phyloP scores from a whole-genome alignment of 2,329 filamentous ascomycete species.

The Tolypocladium pustulatum region DNA sequence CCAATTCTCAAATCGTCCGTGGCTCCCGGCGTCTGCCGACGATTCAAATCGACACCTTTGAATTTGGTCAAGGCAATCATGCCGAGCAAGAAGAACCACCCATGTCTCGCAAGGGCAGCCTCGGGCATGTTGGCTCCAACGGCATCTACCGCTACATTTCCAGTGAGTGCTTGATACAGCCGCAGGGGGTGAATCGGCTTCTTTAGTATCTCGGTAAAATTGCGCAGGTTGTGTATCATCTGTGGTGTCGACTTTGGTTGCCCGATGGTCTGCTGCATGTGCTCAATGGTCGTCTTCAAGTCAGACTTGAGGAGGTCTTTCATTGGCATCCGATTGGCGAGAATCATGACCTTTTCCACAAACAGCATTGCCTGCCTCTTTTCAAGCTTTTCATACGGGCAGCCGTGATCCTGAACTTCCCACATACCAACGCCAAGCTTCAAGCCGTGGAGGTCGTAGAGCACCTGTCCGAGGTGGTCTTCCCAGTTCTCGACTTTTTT shows the following conservation, averaged over 20 bases:
- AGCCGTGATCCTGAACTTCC: slow-evolving; percentile 69
- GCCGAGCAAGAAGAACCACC: slow-evolving; percentile 88
- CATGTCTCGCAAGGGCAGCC: slow-evolving; percentile 62
- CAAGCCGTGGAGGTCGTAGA: slow-evolving; percentile 73
- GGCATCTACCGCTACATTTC: slow-evolving; percentile 64
- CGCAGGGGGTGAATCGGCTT: slow-evolving; percentile 73
- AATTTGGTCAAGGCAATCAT: slow-evolving; percentile 85
- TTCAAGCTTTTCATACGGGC: slow-evolving; percentile 66
- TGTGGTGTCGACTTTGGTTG: slow-evolving; percentile 67
- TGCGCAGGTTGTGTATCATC: slow-evolving; percentile 77
- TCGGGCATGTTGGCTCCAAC: slow-evolving; percentile 59
- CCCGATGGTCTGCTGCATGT: slow-evolving; percentile 81
- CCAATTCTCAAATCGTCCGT: slow-evolving; percentile 79
- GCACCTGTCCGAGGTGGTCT: slow-evolving; percentile 73
- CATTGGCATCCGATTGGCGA: slow-evolving; percentile 75
- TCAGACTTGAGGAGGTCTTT: slow-evolving; percentile 90
- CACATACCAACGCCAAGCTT: slow-evolving; percentile 60
- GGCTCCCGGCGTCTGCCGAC: slow-evolving; percentile 66
- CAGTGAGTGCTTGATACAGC: slow-evolving; percentile 71
- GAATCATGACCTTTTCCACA: slow-evolving; percentile 70
- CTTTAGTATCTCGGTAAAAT: slow-evolving; percentile 72
- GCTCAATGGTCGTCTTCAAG: slow-evolving; percentile 80
- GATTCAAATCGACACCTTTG: slow-evolving; percentile 55
- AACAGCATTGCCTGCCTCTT: slow-evolving; percentile 70
- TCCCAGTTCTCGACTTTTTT: slow-evolving; percentile 73